These are phyloP conservation scores for Leishmania mexicana DNA, from an alignment of 208 protist genomes.

Conservation along the genomic window DNA sequence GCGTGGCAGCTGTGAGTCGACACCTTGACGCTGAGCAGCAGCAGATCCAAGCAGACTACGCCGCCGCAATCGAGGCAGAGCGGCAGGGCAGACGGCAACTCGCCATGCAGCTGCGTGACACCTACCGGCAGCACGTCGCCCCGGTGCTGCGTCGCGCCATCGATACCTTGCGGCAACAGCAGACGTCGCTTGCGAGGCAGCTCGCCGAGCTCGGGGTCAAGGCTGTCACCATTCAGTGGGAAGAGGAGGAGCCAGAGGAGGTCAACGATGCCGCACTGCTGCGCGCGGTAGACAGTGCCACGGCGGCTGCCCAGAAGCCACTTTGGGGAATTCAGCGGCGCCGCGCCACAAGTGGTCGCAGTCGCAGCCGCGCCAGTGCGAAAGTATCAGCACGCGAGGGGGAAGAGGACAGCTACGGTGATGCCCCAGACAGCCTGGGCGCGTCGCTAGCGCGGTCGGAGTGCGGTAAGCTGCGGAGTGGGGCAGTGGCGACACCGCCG, in stretches of 20 bases:
- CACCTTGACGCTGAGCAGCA: slow-evolving; percentile 42
- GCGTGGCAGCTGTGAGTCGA: slow-evolving; percentile 34
- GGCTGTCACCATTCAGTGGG: slow-evolving; percentile 38
- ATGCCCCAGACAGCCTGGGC: background rate
- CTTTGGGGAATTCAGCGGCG: background rate
- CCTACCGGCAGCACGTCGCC: slow-evolving; percentile 30
- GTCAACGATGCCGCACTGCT: slow-evolving; percentile 8
- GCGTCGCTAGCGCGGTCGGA: slow-evolving; percentile 1
- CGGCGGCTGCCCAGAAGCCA: slow-evolving; percentile 9
- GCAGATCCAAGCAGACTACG: slow-evolving; percentile 38
- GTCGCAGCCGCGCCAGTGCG: slow-evolving; percentile 2
- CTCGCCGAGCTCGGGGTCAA: slow-evolving; percentile 40
- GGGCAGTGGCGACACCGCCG: background rate
- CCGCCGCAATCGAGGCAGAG: slow-evolving; percentile 28
- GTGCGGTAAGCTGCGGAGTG: background rate
- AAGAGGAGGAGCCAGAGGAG: slow-evolving; percentile 22
- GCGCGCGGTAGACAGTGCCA: slow-evolving; percentile 23
- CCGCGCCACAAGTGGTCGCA: background rate
- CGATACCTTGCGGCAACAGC: slow-evolving; percentile 19
- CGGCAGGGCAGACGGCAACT: slow-evolving; percentile 24
- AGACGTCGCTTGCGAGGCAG: slow-evolving; percentile 30
- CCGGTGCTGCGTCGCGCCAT: slow-evolving; percentile 28
- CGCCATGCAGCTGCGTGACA: slow-evolving; percentile 27
- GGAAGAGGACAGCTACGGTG: background rate
- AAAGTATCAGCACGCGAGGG: background rate